These are phyloP conservation scores for Chaetomiaceae sp. DNA, from an alignment of 2,329 filamentous ascomycete species.

Conservation along the genomic window DNA sequence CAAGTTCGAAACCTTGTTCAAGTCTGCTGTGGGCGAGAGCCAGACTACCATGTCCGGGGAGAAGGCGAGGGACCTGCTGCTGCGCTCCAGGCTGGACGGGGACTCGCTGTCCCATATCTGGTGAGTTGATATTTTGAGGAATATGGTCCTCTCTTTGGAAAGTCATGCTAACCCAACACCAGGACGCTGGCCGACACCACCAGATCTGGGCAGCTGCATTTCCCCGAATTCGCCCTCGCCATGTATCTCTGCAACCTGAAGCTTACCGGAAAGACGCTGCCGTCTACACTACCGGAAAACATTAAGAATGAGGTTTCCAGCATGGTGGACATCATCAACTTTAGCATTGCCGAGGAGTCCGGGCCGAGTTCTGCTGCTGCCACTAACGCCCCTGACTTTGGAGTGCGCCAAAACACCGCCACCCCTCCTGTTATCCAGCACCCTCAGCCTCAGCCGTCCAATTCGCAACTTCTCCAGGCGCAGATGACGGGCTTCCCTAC, in stretches of 20 bases:
- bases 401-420: constrained; percentile 44
- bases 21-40: constrained; percentile 80
- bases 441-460: constrained; percentile 71
- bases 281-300: constrained; percentile 69
- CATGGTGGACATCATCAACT: constrained; percentile 99
- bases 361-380: constrained; percentile 44
- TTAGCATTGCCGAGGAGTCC: constrained; percentile 75
- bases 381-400: constrained; percentile 69
- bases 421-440: constrained; percentile 58
- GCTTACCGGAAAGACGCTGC: constrained; percentile 79
- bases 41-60: constrained; percentile 87
- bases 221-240: constrained; percentile 93
- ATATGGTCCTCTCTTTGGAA: not conserved
- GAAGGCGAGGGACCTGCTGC: constrained; percentile 81
- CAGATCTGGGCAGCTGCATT: constrained; percentile 90
- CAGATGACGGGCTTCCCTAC: constrained; percentile 67
- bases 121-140: constrained; percentile 41
- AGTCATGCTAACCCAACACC: constrained; percentile 18
- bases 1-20: constrained; percentile 97
- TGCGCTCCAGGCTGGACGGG: constrained; percentile 84
- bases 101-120: constrained; percentile 90
- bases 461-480: constrained; percentile 56
- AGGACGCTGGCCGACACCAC: constrained; percentile 94
- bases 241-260: constrained; percentile 98
- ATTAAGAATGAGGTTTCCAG: constrained; percentile 96